Evolutionary conservation across 164 flowering plant species (phyloP).

Genomic region (Aristolochia fimbriata): DNA sequence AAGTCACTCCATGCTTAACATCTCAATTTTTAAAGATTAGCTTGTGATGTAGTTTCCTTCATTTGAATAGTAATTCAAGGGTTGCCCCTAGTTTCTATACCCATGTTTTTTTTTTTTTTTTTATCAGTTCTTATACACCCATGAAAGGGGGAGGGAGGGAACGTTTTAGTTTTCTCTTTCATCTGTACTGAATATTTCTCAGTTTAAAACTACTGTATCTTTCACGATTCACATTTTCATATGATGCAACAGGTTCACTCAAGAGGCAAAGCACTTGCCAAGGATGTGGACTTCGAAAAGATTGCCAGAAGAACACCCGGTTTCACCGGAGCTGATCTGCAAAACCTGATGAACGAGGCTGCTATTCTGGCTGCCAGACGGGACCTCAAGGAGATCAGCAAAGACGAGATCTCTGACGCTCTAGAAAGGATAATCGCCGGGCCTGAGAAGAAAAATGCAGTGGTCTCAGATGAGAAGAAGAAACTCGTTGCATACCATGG

Average conservation of each 20-base stretch:
- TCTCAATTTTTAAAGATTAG: too few species aligned
- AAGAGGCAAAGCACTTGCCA: conserved; percentile 85
- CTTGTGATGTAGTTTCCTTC: too few species aligned
- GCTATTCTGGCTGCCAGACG: conserved; percentile 97
- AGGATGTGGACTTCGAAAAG: conserved; percentile 91
- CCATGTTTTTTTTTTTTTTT: too few species aligned
- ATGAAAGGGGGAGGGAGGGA: too few species aligned
- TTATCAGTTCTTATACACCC: too few species aligned
- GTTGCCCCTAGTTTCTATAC: too few species aligned
- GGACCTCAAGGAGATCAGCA: conserved; percentile 85
- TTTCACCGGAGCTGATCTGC: conserved; percentile 91
- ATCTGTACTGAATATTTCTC: too few species aligned
- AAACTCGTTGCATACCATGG: conserved; percentile 95
- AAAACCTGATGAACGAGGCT: conserved; percentile 95
- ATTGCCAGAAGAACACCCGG: conserved; percentile 93
- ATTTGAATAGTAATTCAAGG: too few species aligned
- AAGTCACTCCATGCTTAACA: too few species aligned
- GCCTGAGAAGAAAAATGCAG: conserved; percentile 99
- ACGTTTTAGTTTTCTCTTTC: too few species aligned
- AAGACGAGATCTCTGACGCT: conserved; percentile 90
- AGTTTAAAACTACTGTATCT: too few species aligned
- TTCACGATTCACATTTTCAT: too few species aligned
- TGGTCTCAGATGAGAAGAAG: conserved; percentile 90
- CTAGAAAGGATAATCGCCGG: conserved; percentile 94
- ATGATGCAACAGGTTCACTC: conserved; percentile 64